Base-by-base conservation (phyloP, 2,329 filamentous ascomycete species). In the Zasmidium angulare region DNA sequence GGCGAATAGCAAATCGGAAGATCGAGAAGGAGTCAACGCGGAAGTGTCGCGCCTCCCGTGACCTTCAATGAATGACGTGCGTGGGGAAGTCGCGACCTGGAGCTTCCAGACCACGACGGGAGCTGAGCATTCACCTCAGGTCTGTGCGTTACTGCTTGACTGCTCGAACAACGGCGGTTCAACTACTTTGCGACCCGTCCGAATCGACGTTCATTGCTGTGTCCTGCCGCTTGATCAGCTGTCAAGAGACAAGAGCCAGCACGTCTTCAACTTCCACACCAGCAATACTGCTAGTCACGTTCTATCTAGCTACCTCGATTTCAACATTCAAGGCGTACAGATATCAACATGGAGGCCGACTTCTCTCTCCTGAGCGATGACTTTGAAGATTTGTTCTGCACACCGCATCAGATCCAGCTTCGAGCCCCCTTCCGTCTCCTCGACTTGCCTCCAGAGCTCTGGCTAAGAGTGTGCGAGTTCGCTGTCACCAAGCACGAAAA, bases 371-470 rank as follows among this genome's bases (percentile, higher is more conserved):
- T 63, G 11, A 40, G 50, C 22, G 14, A 21, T 20, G 55, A 56
- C 12, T 63, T 63, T 40, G 60, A 63, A 43, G 57, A 63, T 21
- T 46, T 56, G 12, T 52, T 63, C 26, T 21, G n/a, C n/a, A 55
- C 57, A 0, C n/a, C 17, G 6, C 21, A 60, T 36, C 54, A 57
- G 7, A 51, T 63, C 12, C n/a, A 49, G 14, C 57, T 60, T 22
- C 48, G 60, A 12, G 29, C 20, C 6, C 50, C 57, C 52, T 65
- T 61, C 19, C 58, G 63, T 0, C 61, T 67, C n/a, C 58, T 68
- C 52, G 63, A 65, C 48, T 48, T 68, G 20, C 66, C 64, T 2
- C 60, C 66, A 4, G 64, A 65, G 46, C 46, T 63, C 19, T 61
- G 61, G 55, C n/a, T 57, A 17, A 19, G 48, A 1, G 46, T 65